A percentile compares a stretch with the other conserved stretches of the same genome.
Evolutionary conservation across 495 filamentous ascomycete genomes (phyloP).

Genomic region (Jackrogersella minutella): DNA sequence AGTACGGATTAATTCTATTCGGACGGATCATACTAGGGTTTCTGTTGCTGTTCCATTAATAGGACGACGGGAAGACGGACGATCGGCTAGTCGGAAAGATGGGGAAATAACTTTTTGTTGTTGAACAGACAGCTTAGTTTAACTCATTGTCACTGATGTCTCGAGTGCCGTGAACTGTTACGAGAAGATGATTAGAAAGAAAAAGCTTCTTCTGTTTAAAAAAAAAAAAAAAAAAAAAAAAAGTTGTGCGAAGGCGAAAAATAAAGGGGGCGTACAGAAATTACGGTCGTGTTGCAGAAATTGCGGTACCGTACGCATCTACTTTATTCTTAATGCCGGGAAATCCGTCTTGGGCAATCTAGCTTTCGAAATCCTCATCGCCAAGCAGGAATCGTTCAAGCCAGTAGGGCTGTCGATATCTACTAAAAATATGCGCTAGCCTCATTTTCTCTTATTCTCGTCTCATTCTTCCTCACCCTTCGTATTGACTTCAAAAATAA

Average conservation of each 20-base stretch:
- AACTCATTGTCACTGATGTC: no score
- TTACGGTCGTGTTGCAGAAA: slow-evolving; percentile 14
- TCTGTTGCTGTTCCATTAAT: slow-evolving; percentile 17
- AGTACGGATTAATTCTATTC: slow-evolving; percentile 15
- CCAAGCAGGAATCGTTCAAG: slow-evolving; percentile 8
- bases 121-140: no score
- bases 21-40: slow-evolving; percentile 4
- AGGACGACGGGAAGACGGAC: slow-evolving; percentile 5
- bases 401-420: slow-evolving; percentile 9
- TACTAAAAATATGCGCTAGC: slow-evolving; percentile 4
- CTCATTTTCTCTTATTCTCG: not conserved
- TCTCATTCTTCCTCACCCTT: not conserved
- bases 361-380: slow-evolving; percentile 5
- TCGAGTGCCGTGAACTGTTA: not conserved
- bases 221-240: not conserved
- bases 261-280: not conserved
- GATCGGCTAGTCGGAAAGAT: not conserved
- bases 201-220: not conserved
- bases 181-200: no score
- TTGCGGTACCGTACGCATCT: slow-evolving; percentile 10
- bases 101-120: not conserved
- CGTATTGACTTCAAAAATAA: not conserved
- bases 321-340: slow-evolving; percentile 18
- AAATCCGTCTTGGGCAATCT: slow-evolving; percentile 19
- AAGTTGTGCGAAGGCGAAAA: not conserved